These are phyloP conservation scores for Brassica nigra DNA, from an alignment of 345 rosid species.

Conservation along the genomic window DNA sequence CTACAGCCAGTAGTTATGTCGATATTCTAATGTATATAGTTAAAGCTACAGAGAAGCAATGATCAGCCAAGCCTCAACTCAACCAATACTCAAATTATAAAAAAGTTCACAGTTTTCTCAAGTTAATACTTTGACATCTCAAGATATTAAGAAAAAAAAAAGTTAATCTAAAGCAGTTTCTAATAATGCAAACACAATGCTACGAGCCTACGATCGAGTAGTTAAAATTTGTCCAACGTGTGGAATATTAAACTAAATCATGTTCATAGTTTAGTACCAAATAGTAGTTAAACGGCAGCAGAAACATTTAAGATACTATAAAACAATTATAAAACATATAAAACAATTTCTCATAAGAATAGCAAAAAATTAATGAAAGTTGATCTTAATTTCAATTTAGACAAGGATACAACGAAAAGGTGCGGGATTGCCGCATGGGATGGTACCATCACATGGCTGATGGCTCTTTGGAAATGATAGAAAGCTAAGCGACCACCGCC, in stretches of 20 bases:
- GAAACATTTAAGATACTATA: not conserved
- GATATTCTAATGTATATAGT: not conserved
- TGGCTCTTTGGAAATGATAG: too few relatives aligned
- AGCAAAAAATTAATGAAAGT: too few relatives aligned
- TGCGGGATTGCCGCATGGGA: too few relatives aligned
- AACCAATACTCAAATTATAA: not conserved
- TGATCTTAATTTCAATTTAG: too few relatives aligned
- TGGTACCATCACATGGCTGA: too few relatives aligned
- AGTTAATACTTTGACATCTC: not conserved
- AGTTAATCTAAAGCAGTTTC: not conserved
- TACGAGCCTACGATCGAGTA: not conserved
- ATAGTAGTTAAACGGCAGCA: not conserved
- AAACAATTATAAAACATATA: too few relatives aligned
- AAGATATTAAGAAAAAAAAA: not conserved
- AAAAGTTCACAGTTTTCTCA: not conserved
- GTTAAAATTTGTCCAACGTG: not conserved
- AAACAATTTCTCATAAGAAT: too few relatives aligned
- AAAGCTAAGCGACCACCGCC: too few relatives aligned
- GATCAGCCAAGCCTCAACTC: not conserved
- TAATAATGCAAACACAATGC: not conserved
- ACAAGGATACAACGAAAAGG: too few relatives aligned
- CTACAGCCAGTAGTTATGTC: not conserved
- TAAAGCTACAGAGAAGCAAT: not conserved
- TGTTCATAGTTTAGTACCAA: not conserved
- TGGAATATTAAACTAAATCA: not conserved